phyloP scores from a whole-genome alignment of 1,139 yeast genomes.

The Kodamaea ohmeri region DNA sequence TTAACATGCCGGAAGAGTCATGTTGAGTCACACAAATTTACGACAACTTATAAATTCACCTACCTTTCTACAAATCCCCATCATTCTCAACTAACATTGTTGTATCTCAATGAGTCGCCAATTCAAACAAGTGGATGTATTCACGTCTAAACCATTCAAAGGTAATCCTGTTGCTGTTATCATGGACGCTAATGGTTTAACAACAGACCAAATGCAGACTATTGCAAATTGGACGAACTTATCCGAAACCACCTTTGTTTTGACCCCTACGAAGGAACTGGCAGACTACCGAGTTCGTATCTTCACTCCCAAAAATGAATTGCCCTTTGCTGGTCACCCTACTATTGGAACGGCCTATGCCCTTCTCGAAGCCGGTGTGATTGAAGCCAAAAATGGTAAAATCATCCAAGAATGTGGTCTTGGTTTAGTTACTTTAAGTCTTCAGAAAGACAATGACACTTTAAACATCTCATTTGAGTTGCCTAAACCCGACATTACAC shows the following conservation, averaged over 20 bases:
- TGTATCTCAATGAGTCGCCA: too few species aligned
- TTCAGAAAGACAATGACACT: too few species aligned
- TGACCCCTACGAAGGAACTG: not conserved
- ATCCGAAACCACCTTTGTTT: not conserved
- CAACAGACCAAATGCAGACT: not conserved
- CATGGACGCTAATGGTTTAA: not conserved
- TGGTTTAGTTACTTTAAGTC: too few species aligned
- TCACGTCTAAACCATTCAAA: not conserved
- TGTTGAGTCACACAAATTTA: too few species aligned
- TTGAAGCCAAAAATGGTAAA: not conserved
- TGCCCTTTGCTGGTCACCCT: not conserved
- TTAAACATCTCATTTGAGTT: not conserved
- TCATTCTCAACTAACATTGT: too few species aligned
- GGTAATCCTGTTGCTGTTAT: not conserved
- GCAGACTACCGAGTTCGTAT: not conserved
- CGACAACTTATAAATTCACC: too few species aligned
- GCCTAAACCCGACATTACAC: not conserved
- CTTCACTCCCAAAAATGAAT: not conserved
- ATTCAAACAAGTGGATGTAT: not conserved
- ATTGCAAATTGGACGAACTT: not conserved
- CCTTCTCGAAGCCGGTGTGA: not conserved
- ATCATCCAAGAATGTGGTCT: not conserved
- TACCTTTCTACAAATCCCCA: too few species aligned
- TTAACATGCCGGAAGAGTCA: too few species aligned
- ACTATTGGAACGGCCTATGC: not conserved